Base-by-base conservation (phyloP, 2,329 filamentous ascomycete genomes). In the Aphanoascus verrucosus region DNA sequence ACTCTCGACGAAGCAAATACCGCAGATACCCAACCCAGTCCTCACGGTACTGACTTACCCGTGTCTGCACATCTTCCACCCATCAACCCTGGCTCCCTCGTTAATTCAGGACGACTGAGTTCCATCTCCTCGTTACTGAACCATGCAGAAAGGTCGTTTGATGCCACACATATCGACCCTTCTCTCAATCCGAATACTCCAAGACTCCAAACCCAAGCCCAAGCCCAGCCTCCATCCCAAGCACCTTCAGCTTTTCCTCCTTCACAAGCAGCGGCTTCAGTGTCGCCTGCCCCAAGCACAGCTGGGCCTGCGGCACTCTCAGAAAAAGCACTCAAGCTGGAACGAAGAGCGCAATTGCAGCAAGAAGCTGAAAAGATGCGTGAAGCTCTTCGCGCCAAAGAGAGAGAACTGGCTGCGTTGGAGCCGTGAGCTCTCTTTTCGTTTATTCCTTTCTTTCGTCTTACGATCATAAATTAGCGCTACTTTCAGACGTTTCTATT, bases 41-140 rank as follows among this genome's bases (percentile, higher is more conserved):
- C 61, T 61, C n/a, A 62, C 60, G 12, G 63, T 63, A 31, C 51
- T 69, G 56, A 66, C 65, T 57, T 51, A 12, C 60, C 63, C 50
- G 62, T 65, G 44, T 67, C 66, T 38, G 66, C 68, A 56, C 69
- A 69, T 54, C 62, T 70, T 12, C 68, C 65, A 42, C 67, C 66
- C 9, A 72, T 70, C 51, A 69, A 59, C 45, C 56, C 54, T 47
- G 1, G 32, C 45, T 64, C 64, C 4, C 59, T 57, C 23, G 60
- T 65, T 23, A 64, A 67, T n/a, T 79, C 41, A 77, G 85, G 64
- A 20, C 80, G 85, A 12, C 69, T 88, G 3, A 86, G 83, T 15
- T 87, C 84, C 2, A 89, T 89, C 57, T 86, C 83, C 59, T 86
- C 85, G 4, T 84, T 89, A 43, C 70, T 90, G 11, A 89, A 88